Conservation (phyloP, 1,284 basidiomycete species). For the Fistulinella staudtii region DNA sequence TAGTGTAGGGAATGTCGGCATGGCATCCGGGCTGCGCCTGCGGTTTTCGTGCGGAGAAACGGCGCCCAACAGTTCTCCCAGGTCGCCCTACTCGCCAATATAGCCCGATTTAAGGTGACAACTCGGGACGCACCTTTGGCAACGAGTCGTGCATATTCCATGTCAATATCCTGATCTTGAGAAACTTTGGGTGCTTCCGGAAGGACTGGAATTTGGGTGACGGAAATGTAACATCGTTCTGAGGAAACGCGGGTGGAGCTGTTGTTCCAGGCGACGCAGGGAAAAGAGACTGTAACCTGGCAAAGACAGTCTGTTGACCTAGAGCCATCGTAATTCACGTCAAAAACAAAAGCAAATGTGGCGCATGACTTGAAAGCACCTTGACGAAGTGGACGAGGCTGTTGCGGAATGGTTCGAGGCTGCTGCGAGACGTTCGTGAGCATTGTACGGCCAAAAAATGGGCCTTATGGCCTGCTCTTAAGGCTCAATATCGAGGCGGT, state of each 20-base stretch:
- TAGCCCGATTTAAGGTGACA: conserved; percentile 1
- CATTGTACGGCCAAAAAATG: conserved; percentile 19
- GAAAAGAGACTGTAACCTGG: conserved; percentile 44
- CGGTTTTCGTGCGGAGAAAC: conserved; percentile 49
- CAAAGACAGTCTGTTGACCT: conserved; percentile 39
- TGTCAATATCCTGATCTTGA: conserved; percentile 50
- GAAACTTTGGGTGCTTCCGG: conserved; percentile 36
- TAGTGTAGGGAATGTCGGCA: conserved; percentile 46
- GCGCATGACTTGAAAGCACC: conserved; percentile 13
- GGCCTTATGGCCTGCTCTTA: conserved; percentile 29
- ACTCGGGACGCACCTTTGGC: conserved; percentile 51
- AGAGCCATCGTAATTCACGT: not conserved
- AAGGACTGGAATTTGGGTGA: conserved; percentile 24
- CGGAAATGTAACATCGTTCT: conserved; percentile 19
- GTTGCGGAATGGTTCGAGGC: conserved; percentile 14
- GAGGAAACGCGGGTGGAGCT: conserved; percentile 12
- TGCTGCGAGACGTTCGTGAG: conserved; percentile 20
- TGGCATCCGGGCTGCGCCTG: conserved; percentile 23
- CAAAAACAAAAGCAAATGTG: conserved; percentile 2
- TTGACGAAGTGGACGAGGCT: conserved; percentile 20
- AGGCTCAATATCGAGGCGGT: conserved; percentile 28
- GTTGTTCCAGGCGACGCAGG: conserved; percentile 27
- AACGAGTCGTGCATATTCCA: conserved; percentile 81
- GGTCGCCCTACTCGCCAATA: conserved; percentile 53
- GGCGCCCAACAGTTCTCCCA: conserved; percentile 69